Evolutionary conservation across 176 grass and related monocot species (phyloP).

Genomic region (Ensete ventricosum): DNA sequence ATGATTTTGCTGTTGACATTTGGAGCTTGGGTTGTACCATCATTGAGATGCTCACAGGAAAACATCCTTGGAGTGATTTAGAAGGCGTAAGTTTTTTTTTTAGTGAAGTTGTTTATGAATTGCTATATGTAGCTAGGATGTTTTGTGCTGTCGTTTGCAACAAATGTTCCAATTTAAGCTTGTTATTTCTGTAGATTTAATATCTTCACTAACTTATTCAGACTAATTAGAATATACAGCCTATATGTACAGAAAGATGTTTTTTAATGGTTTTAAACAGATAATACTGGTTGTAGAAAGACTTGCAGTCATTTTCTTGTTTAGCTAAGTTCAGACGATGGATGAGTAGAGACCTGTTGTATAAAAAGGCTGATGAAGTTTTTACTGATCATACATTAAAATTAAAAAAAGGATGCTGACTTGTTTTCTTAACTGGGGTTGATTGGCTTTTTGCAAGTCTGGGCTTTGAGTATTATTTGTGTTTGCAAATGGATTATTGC

Average conservation of each 20-base stretch:
- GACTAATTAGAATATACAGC: too few species aligned
- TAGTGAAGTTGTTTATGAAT: not conserved
- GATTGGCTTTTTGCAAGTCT: not conserved
- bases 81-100: constrained; percentile 1
- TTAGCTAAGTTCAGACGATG: too few species aligned
- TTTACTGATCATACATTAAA: too few species aligned
- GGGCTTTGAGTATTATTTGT: not conserved
- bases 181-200: not conserved
- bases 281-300: too few species aligned
- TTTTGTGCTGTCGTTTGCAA: not conserved
- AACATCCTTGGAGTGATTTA: constrained; percentile 15
- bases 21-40: constrained; percentile 19
- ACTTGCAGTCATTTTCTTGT: too few species aligned
- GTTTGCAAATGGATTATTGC: not conserved
- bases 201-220: not conserved
- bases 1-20: constrained; percentile 20
- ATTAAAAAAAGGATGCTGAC: not conserved
- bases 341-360: too few species aligned
- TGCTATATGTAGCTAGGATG: not conserved
- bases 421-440: not conserved
- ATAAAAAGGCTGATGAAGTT: too few species aligned
- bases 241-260: too few species aligned
- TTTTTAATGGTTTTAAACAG: too few species aligned
- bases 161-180: not conserved
- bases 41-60: constrained; percentile 16